Evolutionary conservation across 495 filamentous ascomycete genomes (phyloP).

Genomic region (Chaetomium cochliodes): DNA sequence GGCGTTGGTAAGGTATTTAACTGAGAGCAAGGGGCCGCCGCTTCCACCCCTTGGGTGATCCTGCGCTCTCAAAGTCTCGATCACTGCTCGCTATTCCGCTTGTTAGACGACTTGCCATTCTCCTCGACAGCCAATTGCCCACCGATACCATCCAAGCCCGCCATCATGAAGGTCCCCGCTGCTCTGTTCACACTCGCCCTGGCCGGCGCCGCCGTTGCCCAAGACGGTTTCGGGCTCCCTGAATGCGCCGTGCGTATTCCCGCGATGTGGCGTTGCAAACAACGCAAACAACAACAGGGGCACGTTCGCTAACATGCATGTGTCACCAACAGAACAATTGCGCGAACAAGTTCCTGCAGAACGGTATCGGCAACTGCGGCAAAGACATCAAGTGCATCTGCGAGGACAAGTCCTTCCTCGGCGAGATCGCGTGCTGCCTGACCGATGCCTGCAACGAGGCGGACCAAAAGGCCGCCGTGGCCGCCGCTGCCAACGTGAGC

Average conservation of each 20-base stretch:
- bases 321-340: constrained; percentile 50
- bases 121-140: neutral
- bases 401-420: constrained; percentile 56
- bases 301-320: constrained; percentile 6
- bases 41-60: neutral
- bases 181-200: constrained; percentile 36
- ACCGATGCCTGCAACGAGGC: constrained; percentile 48
- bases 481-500: constrained; percentile 34
- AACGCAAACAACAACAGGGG: neutral
- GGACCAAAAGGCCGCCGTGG: constrained; percentile 51
- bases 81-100: neutral
- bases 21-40: constrained; percentile 3
- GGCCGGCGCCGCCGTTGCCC: constrained; percentile 39
- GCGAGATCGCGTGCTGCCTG: constrained; percentile 66
- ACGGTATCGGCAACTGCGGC: constrained; percentile 54
- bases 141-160: constrained; percentile 1
- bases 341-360: constrained; percentile 47
- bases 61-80: neutral
- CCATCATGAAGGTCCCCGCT: constrained; percentile 42
- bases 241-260: constrained; percentile 52
- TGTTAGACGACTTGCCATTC: neutral
- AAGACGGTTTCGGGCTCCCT: constrained; percentile 48
- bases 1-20: neutral
- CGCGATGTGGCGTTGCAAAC: neutral
- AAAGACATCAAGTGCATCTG: constrained; percentile 70